phyloP scores from a whole-genome alignment of 208 protist genomes.

The Crithidia acanthocephali region DNA sequence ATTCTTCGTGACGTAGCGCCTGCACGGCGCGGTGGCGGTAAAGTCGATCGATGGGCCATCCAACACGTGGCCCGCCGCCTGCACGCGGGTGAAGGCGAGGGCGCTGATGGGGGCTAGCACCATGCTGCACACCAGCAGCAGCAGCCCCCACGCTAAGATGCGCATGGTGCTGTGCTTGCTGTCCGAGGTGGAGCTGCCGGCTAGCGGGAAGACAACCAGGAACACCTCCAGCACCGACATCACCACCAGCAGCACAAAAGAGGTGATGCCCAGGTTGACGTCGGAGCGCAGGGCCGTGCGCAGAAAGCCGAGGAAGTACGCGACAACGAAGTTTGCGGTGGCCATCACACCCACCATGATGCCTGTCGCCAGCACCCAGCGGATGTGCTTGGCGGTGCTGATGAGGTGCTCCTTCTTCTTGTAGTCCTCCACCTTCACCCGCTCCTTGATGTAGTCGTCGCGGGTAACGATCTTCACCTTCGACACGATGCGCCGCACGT shows the following conservation, averaged over 20 bases:
- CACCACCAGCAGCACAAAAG: constrained; percentile 60
- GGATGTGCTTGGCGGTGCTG: constrained; percentile 55
- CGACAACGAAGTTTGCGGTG: constrained; percentile 72
- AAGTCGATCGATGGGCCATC: constrained; percentile 65
- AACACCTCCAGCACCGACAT: constrained; percentile 69
- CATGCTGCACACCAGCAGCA: constrained; percentile 66
- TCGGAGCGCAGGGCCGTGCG: constrained; percentile 66
- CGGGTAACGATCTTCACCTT: constrained; percentile 84
- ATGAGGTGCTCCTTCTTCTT: constrained; percentile 59
- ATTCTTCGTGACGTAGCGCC: constrained; percentile 34
- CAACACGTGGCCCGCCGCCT: constrained; percentile 53
- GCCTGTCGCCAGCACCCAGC: constrained; percentile 75
- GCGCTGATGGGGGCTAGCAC: constrained; percentile 70
- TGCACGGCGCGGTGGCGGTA: constrained; percentile 55
- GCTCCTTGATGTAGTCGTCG: constrained; percentile 77
- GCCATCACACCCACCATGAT: constrained; percentile 64
- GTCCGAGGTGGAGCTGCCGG: constrained; percentile 34
- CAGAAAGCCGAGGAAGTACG: constrained; percentile 78
- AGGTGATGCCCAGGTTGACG: constrained; percentile 53
- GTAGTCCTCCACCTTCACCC: constrained; percentile 57
- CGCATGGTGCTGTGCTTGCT: constrained; percentile 69
- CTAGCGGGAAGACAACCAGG: constrained; percentile 79
- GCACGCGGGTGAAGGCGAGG: constrained; percentile 78
- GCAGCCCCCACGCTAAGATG: constrained; percentile 73
- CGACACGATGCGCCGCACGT: constrained; percentile 62